phyloP scores from a whole-genome alignment of 805 yeast species.

The Candida alai region DNA sequence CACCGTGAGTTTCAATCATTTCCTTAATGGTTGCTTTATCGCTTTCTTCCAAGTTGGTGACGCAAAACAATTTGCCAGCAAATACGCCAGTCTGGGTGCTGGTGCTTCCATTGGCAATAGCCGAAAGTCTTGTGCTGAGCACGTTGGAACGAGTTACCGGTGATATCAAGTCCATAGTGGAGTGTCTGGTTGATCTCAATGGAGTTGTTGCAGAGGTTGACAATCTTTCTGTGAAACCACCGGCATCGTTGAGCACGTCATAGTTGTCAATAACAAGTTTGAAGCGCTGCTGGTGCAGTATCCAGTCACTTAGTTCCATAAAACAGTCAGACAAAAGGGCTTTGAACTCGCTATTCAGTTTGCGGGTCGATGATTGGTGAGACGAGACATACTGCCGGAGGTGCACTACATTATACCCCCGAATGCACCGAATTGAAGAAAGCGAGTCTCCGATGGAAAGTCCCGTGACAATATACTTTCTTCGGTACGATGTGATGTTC shows the following conservation, averaged over 20 bases:
- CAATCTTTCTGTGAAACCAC: background rate
- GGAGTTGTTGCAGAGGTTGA: background rate
- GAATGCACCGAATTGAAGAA: conserved; percentile 44
- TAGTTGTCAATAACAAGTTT: conserved; percentile 17
- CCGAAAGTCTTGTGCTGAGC: background rate
- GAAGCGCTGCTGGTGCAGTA: conserved; percentile 32
- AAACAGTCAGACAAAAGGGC: conserved; percentile 28
- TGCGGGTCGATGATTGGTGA: conserved; percentile 9
- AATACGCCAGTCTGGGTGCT: conserved; percentile 10
- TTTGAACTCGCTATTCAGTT: conserved; percentile 14
- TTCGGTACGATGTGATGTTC: conserved; percentile 23
- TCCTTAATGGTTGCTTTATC: conserved; percentile 30
- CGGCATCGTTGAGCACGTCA: conserved; percentile 17
- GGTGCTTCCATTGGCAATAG: background rate
- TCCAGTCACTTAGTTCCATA: conserved; percentile 40
- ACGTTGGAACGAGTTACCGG: background rate
- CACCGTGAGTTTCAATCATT: conserved; percentile 41
- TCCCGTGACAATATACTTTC: conserved; percentile 44
- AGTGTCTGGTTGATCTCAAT: conserved; percentile 4
- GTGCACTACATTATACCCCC: conserved; percentile 56
- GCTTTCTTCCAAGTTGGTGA: conserved; percentile 33
- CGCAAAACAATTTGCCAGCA: conserved; percentile 27
- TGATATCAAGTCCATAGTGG: background rate
- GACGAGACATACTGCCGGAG: conserved; percentile 21
- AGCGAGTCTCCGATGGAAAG: conserved; percentile 20